These are phyloP conservation scores for Sporobolomyces roseus DNA, from an alignment of 768 basidiomycete species.

Conservation along the genomic window DNA sequence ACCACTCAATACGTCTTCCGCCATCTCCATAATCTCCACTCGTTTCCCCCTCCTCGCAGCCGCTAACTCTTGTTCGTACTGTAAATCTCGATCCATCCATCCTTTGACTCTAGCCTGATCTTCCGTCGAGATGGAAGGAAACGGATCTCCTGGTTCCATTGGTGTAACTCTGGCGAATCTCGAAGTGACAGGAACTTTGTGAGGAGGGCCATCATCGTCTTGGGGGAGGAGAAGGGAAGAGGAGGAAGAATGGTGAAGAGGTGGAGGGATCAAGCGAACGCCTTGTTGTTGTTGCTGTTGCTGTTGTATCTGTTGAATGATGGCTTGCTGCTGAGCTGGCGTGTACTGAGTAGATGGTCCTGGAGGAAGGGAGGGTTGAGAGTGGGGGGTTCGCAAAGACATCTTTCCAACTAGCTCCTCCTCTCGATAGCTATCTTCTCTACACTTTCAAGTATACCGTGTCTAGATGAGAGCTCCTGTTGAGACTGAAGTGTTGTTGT, in stretches of 20 bases:
- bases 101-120: constrained; percentile 29
- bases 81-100: constrained; percentile 34
- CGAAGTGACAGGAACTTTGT: constrained; percentile 21
- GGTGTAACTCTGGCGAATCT: constrained; percentile 7
- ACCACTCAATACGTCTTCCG: constrained; percentile 18
- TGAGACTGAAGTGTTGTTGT: too few relatives aligned
- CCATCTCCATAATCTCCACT: background rate
- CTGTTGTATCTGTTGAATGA: too few relatives aligned
- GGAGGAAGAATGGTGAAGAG: background rate
- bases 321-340: too few relatives aligned
- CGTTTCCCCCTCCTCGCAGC: constrained; percentile 6
- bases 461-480: too few relatives aligned
- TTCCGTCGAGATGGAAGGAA: constrained; percentile 13
- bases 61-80: constrained; percentile 21
- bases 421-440: too few relatives aligned
- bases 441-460: too few relatives aligned
- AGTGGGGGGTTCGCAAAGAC: too few relatives aligned
- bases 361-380: too few relatives aligned
- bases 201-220: constrained; percentile 17
- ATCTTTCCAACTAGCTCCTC: too few relatives aligned
- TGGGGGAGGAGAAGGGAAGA: background rate
- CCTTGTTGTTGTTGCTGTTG: constrained; percentile 3
- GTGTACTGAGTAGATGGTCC: too few relatives aligned
- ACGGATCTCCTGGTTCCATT: constrained; percentile 27
- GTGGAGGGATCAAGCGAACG: background rate